Conservation (phyloP, 192 early-diverging fungal genomes). For the Diversispora epigaea region DNA sequence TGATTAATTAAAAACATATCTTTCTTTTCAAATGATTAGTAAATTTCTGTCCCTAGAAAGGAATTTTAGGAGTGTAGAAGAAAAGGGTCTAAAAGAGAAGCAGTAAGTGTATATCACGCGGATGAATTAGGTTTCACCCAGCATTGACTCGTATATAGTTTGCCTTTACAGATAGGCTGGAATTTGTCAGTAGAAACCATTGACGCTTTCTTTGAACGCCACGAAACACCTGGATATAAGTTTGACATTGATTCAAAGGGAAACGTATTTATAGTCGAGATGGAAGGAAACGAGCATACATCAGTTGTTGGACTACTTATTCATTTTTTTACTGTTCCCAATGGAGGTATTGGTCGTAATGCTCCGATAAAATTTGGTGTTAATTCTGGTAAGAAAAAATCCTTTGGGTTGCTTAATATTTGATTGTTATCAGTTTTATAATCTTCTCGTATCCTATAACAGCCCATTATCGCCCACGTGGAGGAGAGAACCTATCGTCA, state of each 20-base stretch:
- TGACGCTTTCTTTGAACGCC: too few species aligned
- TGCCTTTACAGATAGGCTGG: too few species aligned
- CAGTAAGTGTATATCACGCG: slow-evolving; percentile 9
- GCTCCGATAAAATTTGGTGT: background rate
- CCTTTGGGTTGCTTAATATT: slow-evolving; percentile 2
- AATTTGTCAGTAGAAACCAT: too few species aligned
- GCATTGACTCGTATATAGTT: slow-evolving; percentile 21
- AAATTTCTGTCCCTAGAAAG: background rate
- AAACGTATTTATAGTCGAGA: too few species aligned
- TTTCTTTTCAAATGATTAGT: slow-evolving; percentile 16
- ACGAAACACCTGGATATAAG: too few species aligned
- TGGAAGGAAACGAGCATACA: background rate
- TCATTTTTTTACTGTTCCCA: background rate
- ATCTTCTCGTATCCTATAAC: slow-evolving; percentile 17
- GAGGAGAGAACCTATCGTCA: background rate
- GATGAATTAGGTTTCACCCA: background rate
- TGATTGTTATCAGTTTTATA: slow-evolving; percentile 20
- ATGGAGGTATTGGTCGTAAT: background rate
- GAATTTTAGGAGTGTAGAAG: slow-evolving; percentile 22
- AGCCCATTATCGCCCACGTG: slow-evolving; percentile 5
- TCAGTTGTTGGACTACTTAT: background rate
- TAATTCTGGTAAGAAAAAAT: slow-evolving; percentile 14
- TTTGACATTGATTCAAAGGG: too few species aligned
- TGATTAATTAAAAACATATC: too few species aligned
- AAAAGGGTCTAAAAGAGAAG: background rate